Conservation (phyloP, 352 stramenopile species). For the Plasmopara muralis region DNA sequence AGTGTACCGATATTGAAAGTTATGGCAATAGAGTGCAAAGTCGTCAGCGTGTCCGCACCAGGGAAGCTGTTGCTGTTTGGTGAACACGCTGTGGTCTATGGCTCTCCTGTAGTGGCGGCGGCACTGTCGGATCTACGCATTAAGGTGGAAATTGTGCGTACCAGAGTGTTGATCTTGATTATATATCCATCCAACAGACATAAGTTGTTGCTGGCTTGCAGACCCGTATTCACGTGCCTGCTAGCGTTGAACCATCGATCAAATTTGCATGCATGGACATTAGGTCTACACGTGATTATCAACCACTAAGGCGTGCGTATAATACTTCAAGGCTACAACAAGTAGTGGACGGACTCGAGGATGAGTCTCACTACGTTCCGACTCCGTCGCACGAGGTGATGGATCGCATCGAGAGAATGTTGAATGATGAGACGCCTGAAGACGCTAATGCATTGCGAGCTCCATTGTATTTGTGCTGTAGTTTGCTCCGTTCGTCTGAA, state of each 20-base stretch:
- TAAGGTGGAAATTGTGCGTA: slow-evolving; percentile 67
- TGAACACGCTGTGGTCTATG: slow-evolving; percentile 88
- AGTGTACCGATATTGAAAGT: slow-evolving; percentile 1
- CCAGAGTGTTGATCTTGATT: not conserved
- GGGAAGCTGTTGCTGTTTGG: slow-evolving; percentile 88
- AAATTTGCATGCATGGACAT: slow-evolving; percentile 55
- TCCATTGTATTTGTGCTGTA: slow-evolving; percentile 52
- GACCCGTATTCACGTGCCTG: slow-evolving; percentile 21
- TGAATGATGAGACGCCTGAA: slow-evolving; percentile 37
- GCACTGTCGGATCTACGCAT: slow-evolving; percentile 82
- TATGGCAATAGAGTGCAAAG: slow-evolving; percentile 15
- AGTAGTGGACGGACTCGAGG: slow-evolving; percentile 26
- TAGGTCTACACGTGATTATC: slow-evolving; percentile 22
- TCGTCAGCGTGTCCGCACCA: slow-evolving; percentile 61
- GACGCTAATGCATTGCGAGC: slow-evolving; percentile 44
- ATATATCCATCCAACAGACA: not conserved
- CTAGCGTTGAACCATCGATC: slow-evolving; percentile 18
- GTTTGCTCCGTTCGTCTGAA: slow-evolving; percentile 39
- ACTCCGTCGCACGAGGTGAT: slow-evolving; percentile 35
- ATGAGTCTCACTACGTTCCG: slow-evolving; percentile 49
- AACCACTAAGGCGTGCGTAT: slow-evolving; percentile 34
- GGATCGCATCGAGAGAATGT: slow-evolving; percentile 35
- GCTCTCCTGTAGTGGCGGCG: slow-evolving; percentile 71
- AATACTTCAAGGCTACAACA: slow-evolving; percentile 21
- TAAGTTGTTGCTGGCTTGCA: slow-evolving; percentile 8